These are phyloP conservation scores for Hirsutella rhossiliensis DNA, from an alignment of 2,329 filamentous ascomycete species.

Conservation along the genomic window DNA sequence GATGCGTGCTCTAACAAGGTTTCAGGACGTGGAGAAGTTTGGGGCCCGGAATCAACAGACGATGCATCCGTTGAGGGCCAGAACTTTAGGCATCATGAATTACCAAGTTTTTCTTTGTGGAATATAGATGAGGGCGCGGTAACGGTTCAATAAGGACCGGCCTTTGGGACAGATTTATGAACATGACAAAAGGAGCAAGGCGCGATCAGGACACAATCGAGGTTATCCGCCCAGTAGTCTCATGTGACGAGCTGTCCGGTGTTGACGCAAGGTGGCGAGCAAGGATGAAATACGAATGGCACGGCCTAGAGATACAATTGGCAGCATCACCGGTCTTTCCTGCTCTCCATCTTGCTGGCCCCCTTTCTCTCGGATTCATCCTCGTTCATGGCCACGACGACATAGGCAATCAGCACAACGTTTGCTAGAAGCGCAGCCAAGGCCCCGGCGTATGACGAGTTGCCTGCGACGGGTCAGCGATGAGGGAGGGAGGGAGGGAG, in stretches of 20 bases:
- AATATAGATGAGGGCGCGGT: conserved; percentile 7
- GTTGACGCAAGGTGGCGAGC: too few relatives aligned
- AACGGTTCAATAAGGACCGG: conserved; percentile 2
- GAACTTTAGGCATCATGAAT: conserved; percentile 9
- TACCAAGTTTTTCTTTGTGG: conserved; percentile 8
- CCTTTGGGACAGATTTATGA: conserved; percentile 5
- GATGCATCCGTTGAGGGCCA: conserved; percentile 3
- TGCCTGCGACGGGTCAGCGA: conserved; percentile 42
- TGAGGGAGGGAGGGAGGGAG: neutral
- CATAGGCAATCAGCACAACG: conserved; percentile 78
- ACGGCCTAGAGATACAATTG: neutral
- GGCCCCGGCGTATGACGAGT: conserved; percentile 76
- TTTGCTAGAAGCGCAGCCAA: conserved; percentile 85
- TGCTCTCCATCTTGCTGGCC: conserved; percentile 29
- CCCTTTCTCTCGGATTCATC: conserved; percentile 46
- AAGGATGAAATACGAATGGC: neutral
- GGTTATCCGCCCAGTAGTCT: too few relatives aligned
- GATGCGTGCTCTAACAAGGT: neutral
- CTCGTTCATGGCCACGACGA: conserved; percentile 83
- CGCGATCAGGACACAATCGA: too few relatives aligned
- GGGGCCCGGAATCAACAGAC: neutral
- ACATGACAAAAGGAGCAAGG: conserved; percentile 4
- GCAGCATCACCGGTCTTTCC: conserved; percentile 35
- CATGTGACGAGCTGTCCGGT: too few relatives aligned
- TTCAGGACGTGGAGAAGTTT: conserved; percentile 4